Evolutionary conservation across 805 yeast genomes (phyloP), one percentile per base, ranked within the genome.

Genomic region (Kodamaea kaohsiungensis): DNA sequence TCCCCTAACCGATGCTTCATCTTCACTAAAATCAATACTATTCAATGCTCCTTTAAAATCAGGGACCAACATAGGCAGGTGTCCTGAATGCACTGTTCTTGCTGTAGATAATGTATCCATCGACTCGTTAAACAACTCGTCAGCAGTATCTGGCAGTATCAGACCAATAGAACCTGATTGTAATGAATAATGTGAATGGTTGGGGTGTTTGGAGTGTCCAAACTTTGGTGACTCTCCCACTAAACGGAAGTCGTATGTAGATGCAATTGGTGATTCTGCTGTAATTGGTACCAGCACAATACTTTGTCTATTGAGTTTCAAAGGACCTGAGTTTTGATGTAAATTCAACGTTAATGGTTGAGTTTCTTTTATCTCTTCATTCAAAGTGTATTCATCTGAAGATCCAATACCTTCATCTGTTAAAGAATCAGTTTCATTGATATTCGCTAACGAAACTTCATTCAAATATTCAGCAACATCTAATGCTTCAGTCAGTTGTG

Each of bases 41-140:
- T 27, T 39, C 35, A 50, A 43, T 13, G 38, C 54, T 8, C 54
- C 54, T 39, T 51, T 51, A 33, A 51, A 51, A 17, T 35, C 43
- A 2, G 46, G 15, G 9, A 43, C 35, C 48, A 43, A 43, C 45
- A 43, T n/a, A 2, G 48, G 27, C 45, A 18, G 37, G 17, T 27
- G 16, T n/a, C 6, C 43, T 22, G 53, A 27, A 22, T 46, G 53
- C 7, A 35, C 9, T 7, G 75, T 71, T 9, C 68, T 70, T 18
- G 58, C 58, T 1, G 77, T 71, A 2, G 75, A 69, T 17, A 72
- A 54, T 2, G 66, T 60, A 48, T 56, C 59, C 55, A 56, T 53
- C 13, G 75, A 71, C 46, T 65, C 70, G 50, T 61, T 66, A 51
- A 67, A 61, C 50, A 61, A 18, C 38, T 52, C 57, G 15, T 45